A percentile compares a stretch with the other conserved stretches of the same genome.
These are phyloP conservation scores for Platanthera guangdongensis DNA, from an alignment of 106 monocot species.

Conservation along the genomic window DNA sequence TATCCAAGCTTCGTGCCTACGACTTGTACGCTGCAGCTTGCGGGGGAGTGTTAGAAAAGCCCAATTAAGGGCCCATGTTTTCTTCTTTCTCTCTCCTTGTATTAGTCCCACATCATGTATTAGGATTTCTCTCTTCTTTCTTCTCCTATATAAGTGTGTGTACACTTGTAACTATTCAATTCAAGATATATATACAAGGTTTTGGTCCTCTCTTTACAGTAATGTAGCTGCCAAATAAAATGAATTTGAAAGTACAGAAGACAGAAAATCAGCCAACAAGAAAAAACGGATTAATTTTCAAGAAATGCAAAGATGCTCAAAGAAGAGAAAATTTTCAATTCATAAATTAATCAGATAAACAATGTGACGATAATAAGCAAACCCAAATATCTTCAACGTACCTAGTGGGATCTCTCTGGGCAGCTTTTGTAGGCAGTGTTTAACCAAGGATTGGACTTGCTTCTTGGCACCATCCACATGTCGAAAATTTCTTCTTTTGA, in stretches of 20 bases:
- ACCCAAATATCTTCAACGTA: slow-evolving; percentile 14
- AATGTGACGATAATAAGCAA: not conserved
- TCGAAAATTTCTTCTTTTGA: slow-evolving; percentile 27
- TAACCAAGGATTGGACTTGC: slow-evolving; percentile 43
- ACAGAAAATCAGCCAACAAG: not conserved
- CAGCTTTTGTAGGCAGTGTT: slow-evolving; percentile 24
- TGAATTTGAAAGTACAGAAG: not conserved
- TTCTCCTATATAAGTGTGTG: too few species aligned
- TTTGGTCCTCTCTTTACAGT: too few species aligned
- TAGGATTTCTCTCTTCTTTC: too few species aligned
- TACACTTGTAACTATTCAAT: too few species aligned
- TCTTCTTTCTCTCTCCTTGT: too few species aligned
- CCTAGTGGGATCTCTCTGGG: slow-evolving; percentile 24
- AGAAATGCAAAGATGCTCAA: not conserved
- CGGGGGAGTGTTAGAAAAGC: too few species aligned
- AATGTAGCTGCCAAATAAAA: not conserved
- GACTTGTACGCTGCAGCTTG: too few species aligned
- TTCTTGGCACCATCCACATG: slow-evolving; percentile 49
- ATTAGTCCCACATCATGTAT: too few species aligned
- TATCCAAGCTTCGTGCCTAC: too few species aligned
- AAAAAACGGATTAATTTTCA: not conserved
- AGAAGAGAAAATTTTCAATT: not conserved
- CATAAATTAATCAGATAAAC: not conserved
- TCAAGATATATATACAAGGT: too few species aligned
- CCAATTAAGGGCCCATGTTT: too few species aligned